Base-by-base conservation (phyloP, 2,329 filamentous ascomycete species). In the Zasmidium cellare region DNA sequence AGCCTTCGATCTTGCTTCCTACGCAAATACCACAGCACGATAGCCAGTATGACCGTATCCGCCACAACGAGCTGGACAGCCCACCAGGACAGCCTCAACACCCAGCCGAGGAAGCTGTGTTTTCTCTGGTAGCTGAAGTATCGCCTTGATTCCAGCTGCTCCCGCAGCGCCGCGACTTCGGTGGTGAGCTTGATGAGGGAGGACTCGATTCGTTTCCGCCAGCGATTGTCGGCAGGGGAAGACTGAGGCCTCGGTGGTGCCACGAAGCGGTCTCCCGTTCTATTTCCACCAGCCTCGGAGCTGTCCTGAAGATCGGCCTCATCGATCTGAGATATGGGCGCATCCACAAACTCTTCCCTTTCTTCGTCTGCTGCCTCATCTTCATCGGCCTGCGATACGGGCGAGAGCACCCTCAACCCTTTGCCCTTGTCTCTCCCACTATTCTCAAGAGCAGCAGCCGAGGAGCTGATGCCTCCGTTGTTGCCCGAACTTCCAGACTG, bases 101-200 rank as follows among this genome's bases (percentile, higher is more conserved):
- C 50, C 90, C 91, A 96, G 1, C 86, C 82, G 50, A 85, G 81
- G 22, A 89, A 74, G 54, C 84, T 87, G 60, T 84, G 84, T 60
- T 84, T 83, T 65, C 83, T 87, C 65, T 84, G 84, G 18, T 84
- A 82, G 61, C 84, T 84, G 77, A 89, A 89, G 64, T 93, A 84
- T 12, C 89, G 82, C 0, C 90, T 87, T 0, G 86, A 84, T 54
- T 91, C 88, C 65, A 97, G 88, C 71, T 97, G 92, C 75, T 99
- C 94, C 35, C 94, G 84, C 61, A 97, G 76, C 0, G 94, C 94
- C 1, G 94, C 92, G 28, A 99, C 86, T 75, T 99, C 94, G 16
- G 92, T 89, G 3, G 92, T 96, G 77, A 97, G 87, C 67, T 92
- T 90, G 56, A 93, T 90, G 56, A 97, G 81, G 20, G 91, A 90